A percentile compares a stretch with the other conserved stretches of the same genome.
phyloP scores from a whole-genome alignment of 2,329 filamentous ascomycete genomes.

The Ophiostoma sp. region DNA sequence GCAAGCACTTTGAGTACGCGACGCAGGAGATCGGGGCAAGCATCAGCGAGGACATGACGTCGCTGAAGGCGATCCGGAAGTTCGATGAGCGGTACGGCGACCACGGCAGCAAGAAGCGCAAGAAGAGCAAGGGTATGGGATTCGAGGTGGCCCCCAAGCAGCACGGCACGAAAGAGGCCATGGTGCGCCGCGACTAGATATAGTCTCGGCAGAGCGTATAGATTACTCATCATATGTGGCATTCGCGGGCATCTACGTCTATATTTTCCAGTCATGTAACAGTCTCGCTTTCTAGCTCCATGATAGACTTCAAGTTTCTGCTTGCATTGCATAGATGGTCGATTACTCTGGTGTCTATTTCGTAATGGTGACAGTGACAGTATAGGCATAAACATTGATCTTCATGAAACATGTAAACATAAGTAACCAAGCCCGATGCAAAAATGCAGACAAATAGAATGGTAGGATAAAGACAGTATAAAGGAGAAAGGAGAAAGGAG shows the following conservation, averaged over 20 bases:
- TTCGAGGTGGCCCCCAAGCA: constrained; percentile 45
- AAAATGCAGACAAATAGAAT: not conserved
- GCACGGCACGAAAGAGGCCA: constrained; percentile 37
- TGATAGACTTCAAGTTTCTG: not conserved
- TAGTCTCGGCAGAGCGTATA: not conserved
- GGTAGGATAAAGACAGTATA: not conserved
- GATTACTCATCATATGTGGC: not conserved
- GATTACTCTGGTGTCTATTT: not conserved
- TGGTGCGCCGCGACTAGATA: constrained; percentile 34
- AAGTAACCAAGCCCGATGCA: not conserved
- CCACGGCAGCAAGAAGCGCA: constrained; percentile 60
- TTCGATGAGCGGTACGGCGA: constrained; percentile 96
- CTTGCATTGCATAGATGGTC: not conserved
- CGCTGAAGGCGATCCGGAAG: constrained; percentile 77
- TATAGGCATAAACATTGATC: not conserved
- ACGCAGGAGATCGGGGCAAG: constrained; percentile 85
- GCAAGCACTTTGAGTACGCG: constrained; percentile 75
- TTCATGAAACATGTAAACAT: constrained; percentile 3
- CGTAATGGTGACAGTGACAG: not conserved
- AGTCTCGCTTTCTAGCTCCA: no score
- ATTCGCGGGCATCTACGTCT: not conserved
- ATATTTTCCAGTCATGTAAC: not conserved
- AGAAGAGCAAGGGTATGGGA: constrained; percentile 54
- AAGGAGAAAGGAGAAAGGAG: not conserved
- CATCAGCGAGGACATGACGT: constrained; percentile 89